These are phyloP conservation scores for Torulaspora quercuum DNA, from an alignment of 805 yeast species.

Conservation along the genomic window DNA sequence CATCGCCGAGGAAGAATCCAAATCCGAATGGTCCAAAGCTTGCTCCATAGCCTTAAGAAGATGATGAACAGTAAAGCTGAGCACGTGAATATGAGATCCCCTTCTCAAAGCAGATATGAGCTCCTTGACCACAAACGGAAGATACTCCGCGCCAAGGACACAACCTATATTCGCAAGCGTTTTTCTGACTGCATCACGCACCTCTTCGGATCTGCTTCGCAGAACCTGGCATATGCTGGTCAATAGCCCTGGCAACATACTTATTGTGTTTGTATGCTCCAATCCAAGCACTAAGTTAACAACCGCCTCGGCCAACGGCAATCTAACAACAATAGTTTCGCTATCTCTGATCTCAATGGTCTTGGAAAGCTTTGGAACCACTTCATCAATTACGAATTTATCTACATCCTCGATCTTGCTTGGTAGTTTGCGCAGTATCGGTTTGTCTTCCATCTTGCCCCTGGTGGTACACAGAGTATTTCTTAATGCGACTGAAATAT, in stretches of 20 bases:
- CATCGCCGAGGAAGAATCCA: slow-evolving; percentile 61
- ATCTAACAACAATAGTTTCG: slow-evolving; percentile 69
- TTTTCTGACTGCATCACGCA: slow-evolving; percentile 82
- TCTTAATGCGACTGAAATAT: slow-evolving; percentile 50
- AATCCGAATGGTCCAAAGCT: slow-evolving; percentile 58
- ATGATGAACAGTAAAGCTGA: slow-evolving; percentile 82
- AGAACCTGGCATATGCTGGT: slow-evolving; percentile 86
- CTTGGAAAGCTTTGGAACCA: slow-evolving; percentile 60
- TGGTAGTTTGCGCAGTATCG: slow-evolving; percentile 38
- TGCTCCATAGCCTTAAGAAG: slow-evolving; percentile 54
- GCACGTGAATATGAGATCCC: slow-evolving; percentile 91
- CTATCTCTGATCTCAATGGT: slow-evolving; percentile 65
- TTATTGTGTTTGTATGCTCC: slow-evolving; percentile 50
- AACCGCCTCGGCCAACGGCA: slow-evolving; percentile 78
- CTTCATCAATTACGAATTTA: slow-evolving; percentile 49
- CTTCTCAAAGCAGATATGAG: slow-evolving; percentile 71
- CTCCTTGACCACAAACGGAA: slow-evolving; percentile 73
- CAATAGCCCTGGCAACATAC: slow-evolving; percentile 73
- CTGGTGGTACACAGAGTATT: slow-evolving; percentile 33
- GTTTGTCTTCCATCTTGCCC: slow-evolving; percentile 19
- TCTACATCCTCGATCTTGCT: slow-evolving; percentile 39
- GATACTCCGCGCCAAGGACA: slow-evolving; percentile 67
- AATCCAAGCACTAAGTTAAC: slow-evolving; percentile 64
- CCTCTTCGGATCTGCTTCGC: slow-evolving; percentile 78
- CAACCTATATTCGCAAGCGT: slow-evolving; percentile 62